Evolutionary conservation across 129 eudicot genomes (phyloP).

Genomic region (Centaurea solstitialis): DNA sequence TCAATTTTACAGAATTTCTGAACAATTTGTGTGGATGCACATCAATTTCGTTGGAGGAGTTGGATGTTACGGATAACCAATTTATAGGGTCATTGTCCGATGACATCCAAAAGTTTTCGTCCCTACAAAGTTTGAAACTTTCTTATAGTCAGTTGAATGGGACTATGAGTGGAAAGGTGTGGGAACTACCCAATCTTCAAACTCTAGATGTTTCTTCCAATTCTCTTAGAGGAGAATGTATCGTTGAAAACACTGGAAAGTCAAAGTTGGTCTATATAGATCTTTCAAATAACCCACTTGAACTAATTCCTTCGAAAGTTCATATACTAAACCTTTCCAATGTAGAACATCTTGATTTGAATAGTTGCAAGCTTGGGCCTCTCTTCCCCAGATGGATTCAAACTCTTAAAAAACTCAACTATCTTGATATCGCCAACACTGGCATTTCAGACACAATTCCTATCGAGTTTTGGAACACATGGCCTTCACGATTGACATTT

Average conservation of each 20-base stretch:
- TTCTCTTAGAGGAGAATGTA: not conserved
- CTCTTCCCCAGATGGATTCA: conserved; percentile 34
- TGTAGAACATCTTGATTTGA: not conserved
- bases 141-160: not conserved
- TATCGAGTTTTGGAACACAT: conserved; percentile 12
- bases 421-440: conserved; percentile 26
- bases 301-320: not conserved
- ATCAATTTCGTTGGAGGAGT: not conserved
- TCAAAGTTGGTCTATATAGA: not conserved
- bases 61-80: not conserved
- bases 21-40: not conserved
- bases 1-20: no score
- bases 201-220: not conserved
- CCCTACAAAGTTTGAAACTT: not conserved
- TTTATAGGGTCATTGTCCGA: not conserved
- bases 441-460: conserved; percentile 35
- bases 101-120: not conserved
- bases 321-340: not conserved
- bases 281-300: not conserved
- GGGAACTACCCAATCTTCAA: not conserved
- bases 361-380: conserved; percentile 31
- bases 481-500: conserved; percentile 3
- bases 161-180: not conserved
- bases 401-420: not conserved
- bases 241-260: not conserved